A percentile compares a stretch with the other conserved stretches of the same genome.
These are phyloP conservation scores for Ustilago nuda DNA, from an alignment of 1,284 basidiomycete species.

Conservation along the genomic window DNA sequence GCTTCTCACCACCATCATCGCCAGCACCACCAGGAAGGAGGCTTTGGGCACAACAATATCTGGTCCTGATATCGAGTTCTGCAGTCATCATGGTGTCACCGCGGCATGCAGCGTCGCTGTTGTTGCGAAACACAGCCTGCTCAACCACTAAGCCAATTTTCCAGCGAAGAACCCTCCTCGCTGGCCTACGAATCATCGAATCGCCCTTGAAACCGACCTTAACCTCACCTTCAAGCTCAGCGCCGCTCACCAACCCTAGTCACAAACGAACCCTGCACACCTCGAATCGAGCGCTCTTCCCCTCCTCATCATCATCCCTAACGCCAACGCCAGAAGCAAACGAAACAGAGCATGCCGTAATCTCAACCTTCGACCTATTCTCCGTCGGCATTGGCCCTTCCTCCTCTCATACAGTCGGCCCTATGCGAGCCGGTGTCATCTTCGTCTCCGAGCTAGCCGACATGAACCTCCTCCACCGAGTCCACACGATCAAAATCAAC, in stretches of 20 bases:
- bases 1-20: constrained; percentile 14
- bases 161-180: neutral
- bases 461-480: constrained; percentile 79
- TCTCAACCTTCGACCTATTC: constrained; percentile 81
- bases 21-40: neutral
- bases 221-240: neutral
- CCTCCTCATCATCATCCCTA: constrained; percentile 1
- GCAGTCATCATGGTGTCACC: constrained; percentile 14
- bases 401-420: constrained; percentile 77
- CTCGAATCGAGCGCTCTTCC: neutral
- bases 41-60: neutral
- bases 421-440: constrained; percentile 90
- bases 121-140: constrained; percentile 24
- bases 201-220: neutral
- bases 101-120: constrained; percentile 15
- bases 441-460: constrained; percentile 79
- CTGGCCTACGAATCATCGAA: neutral
- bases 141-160: constrained; percentile 1
- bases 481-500: constrained; percentile 82
- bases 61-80: neutral
- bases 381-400: constrained; percentile 79
- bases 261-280: constrained; percentile 13
- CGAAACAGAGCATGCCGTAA: constrained; percentile 85
- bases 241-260: neutral
- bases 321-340: constrained; percentile 12